Evolutionary conservation across 768 basidiomycete genomes (phyloP), one percentile per base, ranked within the genome.

Genomic region (Steccherinum ochraceum): DNA sequence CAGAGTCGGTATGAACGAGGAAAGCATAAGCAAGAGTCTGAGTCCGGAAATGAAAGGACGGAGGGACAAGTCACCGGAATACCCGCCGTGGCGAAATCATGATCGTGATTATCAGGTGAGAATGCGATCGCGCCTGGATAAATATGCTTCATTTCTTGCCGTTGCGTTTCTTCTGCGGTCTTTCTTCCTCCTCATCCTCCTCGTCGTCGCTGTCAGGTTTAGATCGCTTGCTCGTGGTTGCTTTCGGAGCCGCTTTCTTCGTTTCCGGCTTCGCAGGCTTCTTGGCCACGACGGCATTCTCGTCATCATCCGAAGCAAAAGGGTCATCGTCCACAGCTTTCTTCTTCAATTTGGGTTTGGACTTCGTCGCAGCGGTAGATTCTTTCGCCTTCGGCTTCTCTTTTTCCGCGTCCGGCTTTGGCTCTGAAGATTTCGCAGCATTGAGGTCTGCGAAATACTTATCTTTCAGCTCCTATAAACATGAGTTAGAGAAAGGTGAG

Each of bases 381-480:
- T n/a, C n/a, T n/a, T n/a, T n/a, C 11, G 43, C 49, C 51, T 56
- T 52, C 44, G 40, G 45, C 41, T 61, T 60, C 27, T 59, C 59
- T 24, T 56, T 25, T 12, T 58, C 51, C 24, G 56, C 52, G 47
- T 65, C 58, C 41, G 62, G 53, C 5, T 60, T 46, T 21, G 51
- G 53, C 25, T 47, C 51, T 12, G 56, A 23, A 12, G 61, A 51
- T 52, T 70, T 73, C 10, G 62, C 59, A 24, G 66, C 56, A 46
- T 64, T 60, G 5, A 80, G 54, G 7, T 77, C 74, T n/a, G 75
- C 62, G 56, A 75, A 85, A 61, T 69, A 86, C 11, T 72, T 77
- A 23, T 86, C 80, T 65, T 78, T 85, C 35, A 89, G 67, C 45
- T 72, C 76, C 86, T 89, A 56, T n/a, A n/a, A n/a, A n/a, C n/a